A percentile compares a stretch with the other conserved stretches of the same genome.
These are phyloP conservation scores for Suillus americanus DNA, from an alignment of 768 basidiomycete genomes.

Conservation along the genomic window DNA sequence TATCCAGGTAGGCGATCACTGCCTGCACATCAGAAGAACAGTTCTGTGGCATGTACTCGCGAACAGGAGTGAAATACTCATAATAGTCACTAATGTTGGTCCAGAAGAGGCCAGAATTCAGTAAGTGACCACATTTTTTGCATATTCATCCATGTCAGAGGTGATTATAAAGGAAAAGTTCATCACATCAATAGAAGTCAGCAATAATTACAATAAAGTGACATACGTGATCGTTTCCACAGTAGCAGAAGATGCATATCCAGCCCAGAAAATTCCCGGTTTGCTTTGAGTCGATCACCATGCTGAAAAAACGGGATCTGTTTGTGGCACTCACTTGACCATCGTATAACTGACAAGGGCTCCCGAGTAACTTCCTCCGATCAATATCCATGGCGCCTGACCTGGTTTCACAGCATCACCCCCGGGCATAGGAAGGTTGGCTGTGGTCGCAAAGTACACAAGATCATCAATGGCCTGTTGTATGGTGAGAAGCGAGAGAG, in stretches of 20 bases:
- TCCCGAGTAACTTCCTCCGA: slow-evolving; percentile 45
- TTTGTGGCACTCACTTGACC: slow-evolving; percentile 52
- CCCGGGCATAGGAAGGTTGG: slow-evolving; percentile 63
- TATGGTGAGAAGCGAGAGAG: slow-evolving; percentile 60
- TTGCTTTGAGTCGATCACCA: slow-evolving; percentile 26
- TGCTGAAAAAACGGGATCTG: background rate
- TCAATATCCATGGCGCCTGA: slow-evolving; percentile 40
- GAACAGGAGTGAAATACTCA: slow-evolving; percentile 66
- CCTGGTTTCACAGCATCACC: slow-evolving; percentile 61
- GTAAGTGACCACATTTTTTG: background rate
- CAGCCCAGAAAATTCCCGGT: slow-evolving; percentile 41
- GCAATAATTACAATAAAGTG: slow-evolving; percentile 32
- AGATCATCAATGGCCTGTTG: slow-evolving; percentile 76
- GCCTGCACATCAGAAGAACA: slow-evolving; percentile 72
- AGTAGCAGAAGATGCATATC: slow-evolving; percentile 45
- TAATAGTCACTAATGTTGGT: slow-evolving; percentile 19
- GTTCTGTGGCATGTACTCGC: slow-evolving; percentile 65
- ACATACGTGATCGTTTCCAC: slow-evolving; percentile 44
- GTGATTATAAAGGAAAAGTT: background rate
- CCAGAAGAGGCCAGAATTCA: background rate
- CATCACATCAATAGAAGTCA: background rate
- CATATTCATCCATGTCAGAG: background rate
- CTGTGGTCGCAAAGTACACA: slow-evolving; percentile 67
- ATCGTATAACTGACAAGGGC: slow-evolving; percentile 62
- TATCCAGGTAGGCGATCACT: slow-evolving; percentile 61